Percentiles rank a stretch among this genome's conserved stretches.
These are phyloP conservation scores for Centaurea solstitialis DNA, from an alignment of 129 eudicot genomes.

Conservation along the genomic window DNA sequence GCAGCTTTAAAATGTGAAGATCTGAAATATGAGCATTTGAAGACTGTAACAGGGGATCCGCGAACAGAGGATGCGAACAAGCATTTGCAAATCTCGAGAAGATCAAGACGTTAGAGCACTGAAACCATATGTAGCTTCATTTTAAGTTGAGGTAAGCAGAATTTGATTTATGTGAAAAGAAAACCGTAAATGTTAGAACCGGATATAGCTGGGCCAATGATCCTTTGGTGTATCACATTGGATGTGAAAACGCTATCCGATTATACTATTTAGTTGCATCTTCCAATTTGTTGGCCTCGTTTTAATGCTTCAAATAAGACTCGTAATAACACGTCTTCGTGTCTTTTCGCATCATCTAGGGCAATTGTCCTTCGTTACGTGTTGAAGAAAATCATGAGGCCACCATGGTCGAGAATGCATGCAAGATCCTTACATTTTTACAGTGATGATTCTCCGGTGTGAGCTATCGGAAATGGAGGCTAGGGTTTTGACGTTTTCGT, in stretches of 20 bases:
- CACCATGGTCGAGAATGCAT: not conserved
- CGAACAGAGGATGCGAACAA: constrained; percentile 46
- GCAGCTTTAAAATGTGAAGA: constrained; percentile 89
- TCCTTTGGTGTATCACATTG: not conserved
- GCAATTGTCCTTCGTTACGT: not conserved
- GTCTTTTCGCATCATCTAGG: not conserved
- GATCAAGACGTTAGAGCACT: constrained; percentile 74
- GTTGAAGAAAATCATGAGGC: not conserved
- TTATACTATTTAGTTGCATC: not conserved
- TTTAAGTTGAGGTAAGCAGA: not conserved
- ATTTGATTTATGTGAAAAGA: not conserved
- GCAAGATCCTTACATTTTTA: not conserved
- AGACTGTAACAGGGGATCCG: constrained; percentile 45
- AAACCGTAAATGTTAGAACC: not conserved
- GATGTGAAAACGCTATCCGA: not conserved
- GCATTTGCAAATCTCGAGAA: constrained; percentile 78
- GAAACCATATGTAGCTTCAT: constrained; percentile 13
- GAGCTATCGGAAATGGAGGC: not conserved
- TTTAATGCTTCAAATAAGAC: not conserved
- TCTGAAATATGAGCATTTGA: constrained; percentile 64
- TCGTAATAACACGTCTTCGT: not conserved
- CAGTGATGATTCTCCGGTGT: not conserved
- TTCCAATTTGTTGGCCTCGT: not conserved
- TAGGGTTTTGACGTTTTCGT: not conserved
- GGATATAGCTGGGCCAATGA: not conserved